Evolutionary conservation across 2,329 filamentous ascomycete species (phyloP).

Genomic region (Aspergillus aculeatus): DNA sequence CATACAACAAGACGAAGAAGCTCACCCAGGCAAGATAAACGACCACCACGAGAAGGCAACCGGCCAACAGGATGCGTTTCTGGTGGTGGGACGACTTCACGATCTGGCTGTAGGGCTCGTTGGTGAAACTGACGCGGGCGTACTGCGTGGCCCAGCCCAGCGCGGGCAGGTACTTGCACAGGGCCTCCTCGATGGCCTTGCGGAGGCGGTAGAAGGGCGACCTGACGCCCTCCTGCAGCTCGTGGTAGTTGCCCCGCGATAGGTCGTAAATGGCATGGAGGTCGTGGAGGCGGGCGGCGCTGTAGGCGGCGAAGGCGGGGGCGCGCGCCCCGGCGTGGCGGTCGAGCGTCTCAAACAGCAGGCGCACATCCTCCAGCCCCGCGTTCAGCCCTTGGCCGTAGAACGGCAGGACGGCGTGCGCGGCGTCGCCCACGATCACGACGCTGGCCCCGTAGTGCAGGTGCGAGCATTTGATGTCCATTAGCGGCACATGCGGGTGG

Average conservation of each 20-base stretch:
- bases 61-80: no score
- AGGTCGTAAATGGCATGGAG: slow-evolving; percentile 90
- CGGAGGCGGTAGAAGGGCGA: slow-evolving; percentile 74
- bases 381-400: slow-evolving; percentile 99
- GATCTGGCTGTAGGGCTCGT: no score
- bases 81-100: no score
- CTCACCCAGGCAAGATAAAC: no score
- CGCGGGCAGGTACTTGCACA: slow-evolving; percentile 72
- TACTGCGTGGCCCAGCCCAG: slow-evolving; percentile 93
- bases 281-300: slow-evolving; percentile 77
- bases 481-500: slow-evolving; percentile 89
- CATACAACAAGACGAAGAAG: no score
- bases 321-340: slow-evolving; percentile 56
- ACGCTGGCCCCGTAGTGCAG: slow-evolving; percentile 76
- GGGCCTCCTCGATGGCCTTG: slow-evolving; percentile 81
- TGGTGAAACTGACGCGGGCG: slow-evolving; percentile 86
- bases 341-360: slow-evolving; percentile 81
- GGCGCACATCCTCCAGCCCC: slow-evolving; percentile 87
- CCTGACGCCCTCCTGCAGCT: slow-evolving; percentile 87
- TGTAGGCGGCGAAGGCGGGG: slow-evolving; percentile 37
- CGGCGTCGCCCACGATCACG: slow-evolving; percentile 88
- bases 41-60: no score
- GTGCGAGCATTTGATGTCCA: slow-evolving; percentile 88
- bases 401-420: slow-evolving; percentile 97
- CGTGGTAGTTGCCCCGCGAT: slow-evolving; percentile 84